These are phyloP conservation scores for Bocquillonia castaneifolia DNA, from an alignment of 441 rosid species.

Conservation along the genomic window DNA sequence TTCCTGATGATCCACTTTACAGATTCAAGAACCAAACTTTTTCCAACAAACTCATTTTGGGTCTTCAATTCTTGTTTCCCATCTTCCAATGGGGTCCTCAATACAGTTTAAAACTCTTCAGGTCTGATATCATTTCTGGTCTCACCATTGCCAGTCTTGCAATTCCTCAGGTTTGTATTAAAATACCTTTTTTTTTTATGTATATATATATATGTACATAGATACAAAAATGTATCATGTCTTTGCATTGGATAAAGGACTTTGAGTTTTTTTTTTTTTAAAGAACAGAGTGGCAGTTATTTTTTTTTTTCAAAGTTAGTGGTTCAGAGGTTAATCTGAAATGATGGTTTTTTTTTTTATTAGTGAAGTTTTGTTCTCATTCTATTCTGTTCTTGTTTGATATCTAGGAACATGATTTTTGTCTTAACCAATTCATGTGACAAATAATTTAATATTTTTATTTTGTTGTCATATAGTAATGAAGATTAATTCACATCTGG, in stretches of 20 bases:
- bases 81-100: conserved; percentile 76
- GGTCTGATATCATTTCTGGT: conserved; percentile 89
- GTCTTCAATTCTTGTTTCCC: conserved; percentile 69
- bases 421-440: conserved; percentile 17
- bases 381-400: neutral
- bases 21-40: conserved; percentile 71
- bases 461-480: neutral
- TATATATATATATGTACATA: neutral
- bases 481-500: neutral
- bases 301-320: neutral
- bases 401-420: conserved; percentile 8
- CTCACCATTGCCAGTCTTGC: conserved; percentile 99
- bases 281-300: conserved; percentile 19
- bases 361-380: conserved; percentile 5
- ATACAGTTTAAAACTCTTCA: conserved; percentile 53
- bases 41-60: conserved; percentile 49
- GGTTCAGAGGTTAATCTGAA: conserved; percentile 14
- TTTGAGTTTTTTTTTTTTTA: conserved; percentile 18
- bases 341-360: conserved; percentile 3
- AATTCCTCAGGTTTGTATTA: conserved; percentile 75
- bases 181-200: neutral
- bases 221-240: neutral
- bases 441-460: neutral
- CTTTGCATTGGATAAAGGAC: conserved; percentile 9
- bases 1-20: conserved; percentile 92